Evolutionary conservation across 2,329 filamentous ascomycete species (phyloP), one percentile per base, ranked within the genome.

Genomic region (Hypocreales sp.): DNA sequence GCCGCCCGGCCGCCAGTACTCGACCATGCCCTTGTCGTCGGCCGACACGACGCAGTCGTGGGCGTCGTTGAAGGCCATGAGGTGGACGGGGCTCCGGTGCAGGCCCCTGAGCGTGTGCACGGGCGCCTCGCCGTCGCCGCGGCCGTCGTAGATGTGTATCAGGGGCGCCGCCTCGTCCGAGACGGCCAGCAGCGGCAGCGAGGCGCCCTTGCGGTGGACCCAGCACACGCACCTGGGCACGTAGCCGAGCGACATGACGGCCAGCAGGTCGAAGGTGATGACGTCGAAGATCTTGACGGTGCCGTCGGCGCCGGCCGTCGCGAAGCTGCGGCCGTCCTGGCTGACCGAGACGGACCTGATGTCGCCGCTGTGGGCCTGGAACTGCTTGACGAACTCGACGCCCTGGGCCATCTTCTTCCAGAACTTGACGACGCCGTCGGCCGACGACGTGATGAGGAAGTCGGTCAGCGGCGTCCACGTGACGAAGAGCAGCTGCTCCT

Each of bases 331-430:
- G 1, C 90, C 90, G 51, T 98, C 90, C 22, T 75, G 69, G 53
- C 87, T 95, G 36, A 81, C 77, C 20, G 76, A 90, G 24, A 90
- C 81, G 16, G 78, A 79, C 34, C 64, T 73, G 45, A 95, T 82
- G 46, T 92, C 82, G 27, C 82, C 81, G 31, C 69, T 65, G 54
- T 98, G 92, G 7, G 90, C 86, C 46, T 76, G 78, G 58, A 93
- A 98, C 56, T 98, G 86, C 56, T 98, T 98, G 28, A 95, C 87
- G 46, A 98, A 98, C 56, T 98, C 92, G 32, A 98, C 80, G 1
- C 82, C 82, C 19, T 81, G 75, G 2, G 72, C 76, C 37, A 80
- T 70, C 58, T 98, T 98, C 60, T 98, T 98, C 90, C 90, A 98
- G 51, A 98, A 98, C 53, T 98, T 98, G 40, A 95, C 87, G 1